Evolutionary conservation across 1,139 yeast genomes (phyloP).

Genomic region (Martiniozyma asiatica): DNA sequence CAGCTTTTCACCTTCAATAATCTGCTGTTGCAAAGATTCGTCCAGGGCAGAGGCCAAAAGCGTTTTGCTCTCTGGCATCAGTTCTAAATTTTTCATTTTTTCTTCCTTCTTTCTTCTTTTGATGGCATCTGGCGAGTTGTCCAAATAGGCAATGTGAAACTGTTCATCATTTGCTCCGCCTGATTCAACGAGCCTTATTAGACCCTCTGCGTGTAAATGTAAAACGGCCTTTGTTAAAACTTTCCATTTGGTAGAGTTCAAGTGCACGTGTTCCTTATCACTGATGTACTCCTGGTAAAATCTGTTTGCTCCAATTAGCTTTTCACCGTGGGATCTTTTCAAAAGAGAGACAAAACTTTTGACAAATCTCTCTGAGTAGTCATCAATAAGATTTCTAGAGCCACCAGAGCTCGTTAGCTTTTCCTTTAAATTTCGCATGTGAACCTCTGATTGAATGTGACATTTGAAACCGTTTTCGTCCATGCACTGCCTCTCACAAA

Average conservation of each 20-base stretch:
- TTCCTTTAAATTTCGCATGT: slow-evolving; percentile 39
- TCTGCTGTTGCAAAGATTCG: slow-evolving; percentile 40
- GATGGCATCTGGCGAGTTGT: slow-evolving; percentile 34
- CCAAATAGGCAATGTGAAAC: slow-evolving; percentile 39
- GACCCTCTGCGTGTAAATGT: slow-evolving; percentile 45
- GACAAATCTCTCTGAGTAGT: slow-evolving; percentile 50
- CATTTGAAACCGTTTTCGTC: slow-evolving; percentile 93
- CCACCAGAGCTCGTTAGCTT: slow-evolving; percentile 18
- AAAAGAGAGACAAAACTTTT: slow-evolving; percentile 55
- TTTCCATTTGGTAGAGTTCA: slow-evolving; percentile 80
- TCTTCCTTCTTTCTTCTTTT: slow-evolving; percentile 27
- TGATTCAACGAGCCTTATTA: slow-evolving; percentile 20
- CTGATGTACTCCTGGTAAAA: slow-evolving; percentile 81
- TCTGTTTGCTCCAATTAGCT: slow-evolving; percentile 64
- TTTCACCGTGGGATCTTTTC: slow-evolving; percentile 67
- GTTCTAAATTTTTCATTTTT: slow-evolving; percentile 27
- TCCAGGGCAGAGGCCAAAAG: no score
- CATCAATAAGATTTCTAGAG: slow-evolving; percentile 40
- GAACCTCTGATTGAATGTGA: slow-evolving; percentile 72
- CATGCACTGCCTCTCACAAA: slow-evolving; percentile 85
- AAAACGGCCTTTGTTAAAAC: slow-evolving; percentile 62
- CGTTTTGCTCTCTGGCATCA: no score
- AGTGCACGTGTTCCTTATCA: slow-evolving; percentile 74
- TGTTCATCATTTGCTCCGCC: slow-evolving; percentile 13
- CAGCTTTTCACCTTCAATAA: slow-evolving; percentile 15